Evolutionary conservation across 176 grass and related monocot species (phyloP), one percentile per base, ranked within the genome.

Genomic region (Neostapfia colusana): DNA sequence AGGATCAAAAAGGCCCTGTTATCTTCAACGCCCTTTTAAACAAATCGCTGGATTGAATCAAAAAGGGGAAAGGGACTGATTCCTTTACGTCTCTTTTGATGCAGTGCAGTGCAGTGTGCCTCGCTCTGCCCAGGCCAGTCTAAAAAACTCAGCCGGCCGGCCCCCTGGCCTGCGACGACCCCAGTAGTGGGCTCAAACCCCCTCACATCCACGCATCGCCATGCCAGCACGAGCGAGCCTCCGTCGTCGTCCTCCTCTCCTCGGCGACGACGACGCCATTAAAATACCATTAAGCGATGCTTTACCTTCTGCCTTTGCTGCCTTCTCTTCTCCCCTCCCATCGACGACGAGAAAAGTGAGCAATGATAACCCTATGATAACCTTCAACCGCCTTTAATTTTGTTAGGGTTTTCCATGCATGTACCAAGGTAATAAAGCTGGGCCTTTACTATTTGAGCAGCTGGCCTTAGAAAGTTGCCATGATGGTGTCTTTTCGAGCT

Each of bases 31-130:
- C 36, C 57, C 45, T 64, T 78, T 82, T 65, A 53, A 51, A 82
- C 60, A 84, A 84, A 84, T 56, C 36, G 44, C 34, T 70, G 65
- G 74, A 44, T 68, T 88, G 80, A 88, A 83, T 68, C 51, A 63
- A 83, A 78, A 83, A 88, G 80, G 69, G 69, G 38, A 79, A 88
- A 69, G 31, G 74, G 75, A 63, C 69, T 83, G 85, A 88, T 88
- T 88, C 85, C 80, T 88, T 83, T 67, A 82, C 85, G 74, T 74
- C 75, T 75, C 85, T 88, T 88, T 88, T 88, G 74, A 88, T 83
- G 85, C 75, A 69, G 73, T 9, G n/a, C n/a, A n/a, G n/a, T n/a
- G n/a, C n/a, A n/a, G n/a, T n/a, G n/a, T n/a, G 31, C 31, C 31
- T 23, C n/a, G 74, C 59, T 61, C 59, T 61, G 18, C 61, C 12